Evolutionary conservation across 1,284 basidiomycete genomes (phyloP).

Genomic region (Marasmius tenuissimus): DNA sequence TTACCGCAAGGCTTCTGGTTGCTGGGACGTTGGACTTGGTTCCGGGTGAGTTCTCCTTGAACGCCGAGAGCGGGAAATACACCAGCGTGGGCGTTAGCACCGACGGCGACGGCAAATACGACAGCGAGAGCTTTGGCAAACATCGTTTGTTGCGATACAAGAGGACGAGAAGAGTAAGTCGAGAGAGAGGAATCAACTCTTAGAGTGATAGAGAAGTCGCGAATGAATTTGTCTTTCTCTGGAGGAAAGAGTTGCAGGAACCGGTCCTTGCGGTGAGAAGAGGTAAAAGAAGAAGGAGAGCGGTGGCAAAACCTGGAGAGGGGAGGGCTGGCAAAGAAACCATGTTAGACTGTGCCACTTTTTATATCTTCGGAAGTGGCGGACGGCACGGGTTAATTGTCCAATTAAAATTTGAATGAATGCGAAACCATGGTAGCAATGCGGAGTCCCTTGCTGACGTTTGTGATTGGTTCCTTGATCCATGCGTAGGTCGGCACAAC

Average conservation of each 20-base stretch:
- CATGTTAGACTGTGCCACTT: neutral
- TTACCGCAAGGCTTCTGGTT: constrained; percentile 42
- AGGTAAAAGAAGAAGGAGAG: neutral
- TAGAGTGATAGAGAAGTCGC: neutral
- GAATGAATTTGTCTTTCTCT: constrained; percentile 2
- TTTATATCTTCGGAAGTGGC: neutral
- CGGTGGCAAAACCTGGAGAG: constrained; percentile 3
- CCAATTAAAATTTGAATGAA: too few relatives aligned
- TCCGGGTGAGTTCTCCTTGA: constrained; percentile 34
- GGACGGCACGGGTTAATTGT: neutral
- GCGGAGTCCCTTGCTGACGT: too few relatives aligned
- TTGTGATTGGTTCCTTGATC: too few relatives aligned
- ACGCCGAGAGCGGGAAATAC: constrained; percentile 50
- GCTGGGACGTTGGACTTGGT: constrained; percentile 46
- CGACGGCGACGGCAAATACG: constrained; percentile 32
- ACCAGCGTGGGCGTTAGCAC: constrained; percentile 44
- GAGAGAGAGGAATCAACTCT: neutral
- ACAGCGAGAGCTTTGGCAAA: constrained; percentile 34
- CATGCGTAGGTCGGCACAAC: too few relatives aligned
- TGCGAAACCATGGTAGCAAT: too few relatives aligned
- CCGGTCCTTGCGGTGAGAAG: constrained; percentile 3
- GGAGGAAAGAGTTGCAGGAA: constrained; percentile 8
- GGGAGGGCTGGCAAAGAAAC: neutral
- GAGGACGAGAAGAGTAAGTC: neutral
- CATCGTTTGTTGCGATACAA: constrained; percentile 22